These are phyloP conservation scores for Penicillium cinerascens DNA, from an alignment of 495 filamentous ascomycete genomes.

Conservation along the genomic window DNA sequence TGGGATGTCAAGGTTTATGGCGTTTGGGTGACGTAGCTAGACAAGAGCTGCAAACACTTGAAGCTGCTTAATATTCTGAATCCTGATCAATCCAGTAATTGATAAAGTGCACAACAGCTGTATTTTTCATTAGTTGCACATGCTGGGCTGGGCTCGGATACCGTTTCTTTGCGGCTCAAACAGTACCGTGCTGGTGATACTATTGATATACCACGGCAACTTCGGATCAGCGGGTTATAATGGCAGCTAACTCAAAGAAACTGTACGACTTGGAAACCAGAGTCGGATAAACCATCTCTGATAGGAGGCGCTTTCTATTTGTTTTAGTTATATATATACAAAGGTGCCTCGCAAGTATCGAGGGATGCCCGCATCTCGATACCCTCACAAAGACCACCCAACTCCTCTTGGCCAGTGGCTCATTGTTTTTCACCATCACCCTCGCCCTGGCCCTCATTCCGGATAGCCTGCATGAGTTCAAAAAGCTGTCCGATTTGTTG, in stretches of 20 bases:
- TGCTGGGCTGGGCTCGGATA: too few relatives aligned
- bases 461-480: constrained; percentile 86
- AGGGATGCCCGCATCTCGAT: constrained; percentile 20
- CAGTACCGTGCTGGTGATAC: too few relatives aligned
- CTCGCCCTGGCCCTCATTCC: constrained; percentile 31
- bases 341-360: not conserved
- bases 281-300: too few relatives aligned
- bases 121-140: too few relatives aligned
- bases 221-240: not conserved
- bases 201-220: not conserved
- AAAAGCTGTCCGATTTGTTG: constrained; percentile 92
- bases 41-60: too few relatives aligned
- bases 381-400: not conserved
- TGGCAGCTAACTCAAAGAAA: not conserved
- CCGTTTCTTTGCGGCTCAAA: too few relatives aligned
- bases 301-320: not conserved
- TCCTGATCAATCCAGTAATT: too few relatives aligned
- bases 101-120: too few relatives aligned
- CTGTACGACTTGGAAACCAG: not conserved
- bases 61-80: too few relatives aligned
- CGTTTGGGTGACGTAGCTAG: too few relatives aligned
- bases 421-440: constrained; percentile 16
- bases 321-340: constrained; percentile 22
- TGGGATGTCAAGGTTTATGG: not conserved
- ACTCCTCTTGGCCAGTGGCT: not conserved